These are phyloP conservation scores for Piedraia hortae DNA, from an alignment of 2,329 filamentous ascomycete genomes.

Conservation along the genomic window DNA sequence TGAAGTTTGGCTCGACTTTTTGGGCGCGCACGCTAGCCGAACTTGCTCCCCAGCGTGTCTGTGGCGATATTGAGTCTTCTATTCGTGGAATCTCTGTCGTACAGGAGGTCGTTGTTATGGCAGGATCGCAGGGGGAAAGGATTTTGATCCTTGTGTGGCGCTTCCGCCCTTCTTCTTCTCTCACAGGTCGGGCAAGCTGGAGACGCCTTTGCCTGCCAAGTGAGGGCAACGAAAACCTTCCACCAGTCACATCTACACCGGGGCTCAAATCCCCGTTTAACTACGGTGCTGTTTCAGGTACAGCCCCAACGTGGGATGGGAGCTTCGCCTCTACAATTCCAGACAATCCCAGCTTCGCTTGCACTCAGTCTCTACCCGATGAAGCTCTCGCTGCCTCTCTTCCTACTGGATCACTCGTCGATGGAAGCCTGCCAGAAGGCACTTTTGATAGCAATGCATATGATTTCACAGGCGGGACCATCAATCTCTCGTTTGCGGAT, in stretches of 20 bases:
- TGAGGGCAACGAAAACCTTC: too few relatives aligned
- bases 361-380: background rate
- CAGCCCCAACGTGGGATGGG: too few relatives aligned
- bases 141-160: slow-evolving; percentile 9
- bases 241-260: too few relatives aligned
- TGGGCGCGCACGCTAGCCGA: slow-evolving; percentile 16
- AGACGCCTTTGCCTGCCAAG: slow-evolving; percentile 5
- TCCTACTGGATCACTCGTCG: too few relatives aligned
- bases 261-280: too few relatives aligned
- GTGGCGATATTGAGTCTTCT: slow-evolving; percentile 9
- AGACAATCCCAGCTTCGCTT: too few relatives aligned
- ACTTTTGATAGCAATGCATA: slow-evolving; percentile 12
- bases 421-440: slow-evolving; percentile 3
- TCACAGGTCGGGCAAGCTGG: slow-evolving; percentile 9
- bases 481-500: slow-evolving; percentile 16
- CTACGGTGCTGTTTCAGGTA: too few relatives aligned
- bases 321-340: too few relatives aligned
- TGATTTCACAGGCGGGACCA: slow-evolving; percentile 16
- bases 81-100: slow-evolving; percentile 15
- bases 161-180: slow-evolving; percentile 6
- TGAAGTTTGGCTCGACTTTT: slow-evolving; percentile 18
- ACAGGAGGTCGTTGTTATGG: slow-evolving; percentile 16
- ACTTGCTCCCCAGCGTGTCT: slow-evolving; percentile 6
- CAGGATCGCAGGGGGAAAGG: slow-evolving; percentile 7
- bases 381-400: too few relatives aligned